phyloP scores from a whole-genome alignment of 495 filamentous ascomycete genomes.

The Trichocladium uniseriatum region DNA sequence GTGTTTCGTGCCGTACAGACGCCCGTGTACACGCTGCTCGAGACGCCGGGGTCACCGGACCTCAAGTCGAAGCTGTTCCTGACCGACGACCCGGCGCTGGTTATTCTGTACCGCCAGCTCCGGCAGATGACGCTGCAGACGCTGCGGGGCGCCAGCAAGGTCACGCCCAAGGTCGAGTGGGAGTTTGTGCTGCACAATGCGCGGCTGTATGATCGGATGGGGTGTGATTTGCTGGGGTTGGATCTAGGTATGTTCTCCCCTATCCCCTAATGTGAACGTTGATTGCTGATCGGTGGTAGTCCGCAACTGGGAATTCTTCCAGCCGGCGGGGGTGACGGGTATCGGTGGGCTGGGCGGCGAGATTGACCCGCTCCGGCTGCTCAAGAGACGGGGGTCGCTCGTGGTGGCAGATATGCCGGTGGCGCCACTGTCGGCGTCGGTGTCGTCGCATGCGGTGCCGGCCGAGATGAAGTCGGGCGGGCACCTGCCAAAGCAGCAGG shows the following conservation, averaged over 20 bases:
- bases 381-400: slow-evolving; percentile 62
- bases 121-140: slow-evolving; percentile 80
- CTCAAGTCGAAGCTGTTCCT: slow-evolving; percentile 69
- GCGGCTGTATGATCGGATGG: slow-evolving; percentile 86
- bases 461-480: slow-evolving; percentile 39
- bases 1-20: slow-evolving; percentile 42
- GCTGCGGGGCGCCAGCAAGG: slow-evolving; percentile 69
- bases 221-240: slow-evolving; percentile 85
- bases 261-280: not conserved
- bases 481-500: slow-evolving; percentile 49
- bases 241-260: slow-evolving; percentile 48
- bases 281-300: slow-evolving; percentile 30
- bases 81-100: slow-evolving; percentile 79
- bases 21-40: slow-evolving; percentile 63
- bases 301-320: slow-evolving; percentile 80
- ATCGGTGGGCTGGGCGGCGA: slow-evolving; percentile 29
- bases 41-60: slow-evolving; percentile 48
- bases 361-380: slow-evolving; percentile 56
- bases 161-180: slow-evolving; percentile 76
- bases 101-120: slow-evolving; percentile 80
- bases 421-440: slow-evolving; percentile 21
- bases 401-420: slow-evolving; percentile 71
- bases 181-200: slow-evolving; percentile 85
- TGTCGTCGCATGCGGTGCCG: slow-evolving; percentile 53
- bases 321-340: slow-evolving; percentile 28